Evolutionary conservation across 345 rosid species (phyloP), one percentile per base, ranked within the genome.

Genomic region (Raphanus raphanistrum): DNA sequence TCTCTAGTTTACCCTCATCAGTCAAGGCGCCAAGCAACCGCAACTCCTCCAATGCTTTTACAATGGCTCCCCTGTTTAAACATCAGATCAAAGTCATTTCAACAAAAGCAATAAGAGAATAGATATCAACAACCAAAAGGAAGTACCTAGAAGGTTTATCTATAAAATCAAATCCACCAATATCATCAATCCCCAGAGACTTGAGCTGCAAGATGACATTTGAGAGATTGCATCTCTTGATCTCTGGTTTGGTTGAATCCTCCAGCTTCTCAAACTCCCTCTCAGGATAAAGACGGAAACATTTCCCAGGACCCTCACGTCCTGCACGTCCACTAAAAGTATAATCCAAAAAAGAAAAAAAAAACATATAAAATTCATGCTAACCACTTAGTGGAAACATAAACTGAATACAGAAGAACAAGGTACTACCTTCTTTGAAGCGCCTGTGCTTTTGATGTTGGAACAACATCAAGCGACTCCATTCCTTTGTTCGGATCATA

Each of bases 241-340:
- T 94, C 86, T 94, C 98, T 58, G 99, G 96, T 80, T 85, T 88
- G 3, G 96, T 89, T 43, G 97, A 90, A 84, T 89, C 94, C 79
- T 89, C 98, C 60, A 94, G 90, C 75, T 90, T 92, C 84, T 83
- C 96, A 82, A 90, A 94, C 81, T 94, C 97, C 35, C 81, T 83
- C 84, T 94, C 98, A 5, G 90, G 97, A 80, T 92, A 94, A 58
- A 94, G 94, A 65, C 94, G 96, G 68, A 90, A 94, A 82, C 97
- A 90, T 76, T 92, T 92, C 70, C 98, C 98, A 48, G 90, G 94
- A 68, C 92, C 91, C 82, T 90, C 98, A 76, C 98, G 98, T 67
- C 98, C 98, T 69, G 98, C 97, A 16, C 97, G 95, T 43, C 98
- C 98, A 86, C 97, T 94, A 82, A 75, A 82, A 61, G 3, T 74